phyloP scores from a whole-genome alignment of 768 basidiomycete species.

The Boletus pseudo-olivaceus region DNA sequence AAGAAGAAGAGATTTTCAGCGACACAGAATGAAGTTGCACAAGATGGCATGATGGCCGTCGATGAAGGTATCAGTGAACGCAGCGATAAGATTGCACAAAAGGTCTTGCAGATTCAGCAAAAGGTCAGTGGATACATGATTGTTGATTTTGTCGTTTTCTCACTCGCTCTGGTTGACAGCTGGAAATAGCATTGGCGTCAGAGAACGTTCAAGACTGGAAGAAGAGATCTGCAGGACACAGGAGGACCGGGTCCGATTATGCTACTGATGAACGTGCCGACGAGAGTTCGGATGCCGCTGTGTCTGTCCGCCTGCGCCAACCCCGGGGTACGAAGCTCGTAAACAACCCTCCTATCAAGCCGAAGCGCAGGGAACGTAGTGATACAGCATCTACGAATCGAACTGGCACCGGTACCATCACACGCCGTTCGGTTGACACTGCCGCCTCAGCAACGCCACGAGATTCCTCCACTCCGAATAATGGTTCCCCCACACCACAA shows the following conservation, averaged over 20 bases:
- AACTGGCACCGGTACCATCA: conserved; percentile 36
- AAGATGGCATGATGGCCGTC: conserved; percentile 82
- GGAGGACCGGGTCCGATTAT: conserved; percentile 23
- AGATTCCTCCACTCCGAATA: conserved; percentile 22
- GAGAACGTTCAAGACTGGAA: conserved; percentile 43
- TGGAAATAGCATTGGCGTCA: conserved; percentile 68
- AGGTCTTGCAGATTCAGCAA: conserved; percentile 85
- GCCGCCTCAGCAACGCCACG: conserved; percentile 27
- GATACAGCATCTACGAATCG: conserved; percentile 64
- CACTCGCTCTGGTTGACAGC: conserved; percentile 38
- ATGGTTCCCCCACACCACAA: conserved; percentile 27
- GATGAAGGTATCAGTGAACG: conserved; percentile 81
- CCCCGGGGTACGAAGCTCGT: conserved; percentile 33
- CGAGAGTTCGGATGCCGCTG: conserved; percentile 47
- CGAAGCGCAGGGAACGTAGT: conserved; percentile 47
- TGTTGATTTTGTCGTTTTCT: background rate
- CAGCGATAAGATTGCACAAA: conserved; percentile 84
- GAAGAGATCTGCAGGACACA: conserved; percentile 26
- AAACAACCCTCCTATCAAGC: conserved; percentile 34
- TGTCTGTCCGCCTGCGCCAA: conserved; percentile 42
- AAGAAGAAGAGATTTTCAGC: conserved; percentile 82
- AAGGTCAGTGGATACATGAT: conserved; percentile 58
- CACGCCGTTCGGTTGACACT: conserved; percentile 24
- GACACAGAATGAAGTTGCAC: conserved; percentile 55
- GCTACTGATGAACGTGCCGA: conserved; percentile 52